Base-by-base conservation (phyloP, 192 early-diverging fungal species). In the Spizellomyces sp. region DNA sequence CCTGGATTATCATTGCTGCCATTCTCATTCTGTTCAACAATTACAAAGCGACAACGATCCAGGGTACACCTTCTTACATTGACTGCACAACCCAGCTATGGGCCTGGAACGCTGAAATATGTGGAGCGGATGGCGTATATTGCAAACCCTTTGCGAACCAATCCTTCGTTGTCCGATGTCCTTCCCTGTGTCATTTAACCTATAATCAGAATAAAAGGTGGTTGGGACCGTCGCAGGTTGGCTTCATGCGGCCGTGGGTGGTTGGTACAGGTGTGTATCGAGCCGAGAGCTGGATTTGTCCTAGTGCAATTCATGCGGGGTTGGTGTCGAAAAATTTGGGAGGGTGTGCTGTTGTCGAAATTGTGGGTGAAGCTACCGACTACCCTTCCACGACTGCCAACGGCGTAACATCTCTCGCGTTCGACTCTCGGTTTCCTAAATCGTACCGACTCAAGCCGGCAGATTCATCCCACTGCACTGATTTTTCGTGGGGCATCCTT, bases 241-340 rank as follows among this genome's bases (percentile, higher is more conserved):
- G 71, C 17, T 66, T 58, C 42, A 22, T 74, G 17, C 10, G 9
- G 10, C 71, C 73, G 22, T 79, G 69, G 69, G 70, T 79, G 2
- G 78, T 79, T 22, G 78, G 78, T 15, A 45, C 46, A 22, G 67
- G 62, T 8, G 15, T 21, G 4, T 79, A 79, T 45, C 62, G 74
- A 9, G 78, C 70, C 44, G 78, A 79, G 17, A 69, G 66, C 12
- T 79, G 73, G 74, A 59, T 79, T 19, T 79, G 78, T 46, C 46
- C 64, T 19, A 55, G 70, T 7, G 78, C 70, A 9, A 73, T 79
- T 15, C 78, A 76, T 54, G 73, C 73, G 8, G 78, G 78, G 4
- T 54, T 79, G 8, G 48, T 79, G 27, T 62, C 54, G 27, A 62
- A 75, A 17, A 21, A 48, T 17, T 58, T 66, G 55, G 78, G 78